Conservation (phyloP, 169 alveolate genomes). For the Fabrea salina region DNA sequence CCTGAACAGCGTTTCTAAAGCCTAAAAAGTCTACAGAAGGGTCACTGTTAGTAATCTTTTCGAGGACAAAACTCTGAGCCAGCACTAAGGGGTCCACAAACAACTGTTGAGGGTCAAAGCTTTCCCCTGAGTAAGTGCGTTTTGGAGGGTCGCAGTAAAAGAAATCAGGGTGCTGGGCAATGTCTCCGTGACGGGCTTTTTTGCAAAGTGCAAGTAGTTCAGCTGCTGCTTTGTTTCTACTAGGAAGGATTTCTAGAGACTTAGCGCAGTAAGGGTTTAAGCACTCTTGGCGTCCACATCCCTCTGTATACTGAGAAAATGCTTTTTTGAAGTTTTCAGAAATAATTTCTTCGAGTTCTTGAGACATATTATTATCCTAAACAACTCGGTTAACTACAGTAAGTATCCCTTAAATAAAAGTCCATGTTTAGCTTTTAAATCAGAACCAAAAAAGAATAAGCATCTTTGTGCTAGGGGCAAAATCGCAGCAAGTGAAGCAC, state of each 20-base stretch:
- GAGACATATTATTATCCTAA: too few species aligned
- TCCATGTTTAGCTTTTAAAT: too few species aligned
- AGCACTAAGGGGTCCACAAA: background rate
- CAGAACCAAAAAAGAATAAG: background rate
- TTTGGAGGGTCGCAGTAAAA: background rate
- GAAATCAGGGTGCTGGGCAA: background rate
- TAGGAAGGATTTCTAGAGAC: background rate
- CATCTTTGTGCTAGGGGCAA: constrained; percentile 38
- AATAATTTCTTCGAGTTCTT: background rate
- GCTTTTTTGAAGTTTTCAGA: background rate
- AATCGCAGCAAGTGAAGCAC: constrained; percentile 35
- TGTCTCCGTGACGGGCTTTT: background rate
- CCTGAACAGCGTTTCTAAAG: background rate
- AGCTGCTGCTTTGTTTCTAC: background rate
- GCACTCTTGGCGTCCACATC: constrained; percentile 12
- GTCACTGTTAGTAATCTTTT: background rate
- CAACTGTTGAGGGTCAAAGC: background rate
- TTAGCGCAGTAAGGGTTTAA: background rate
- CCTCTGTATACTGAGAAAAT: background rate
- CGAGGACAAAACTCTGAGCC: background rate
- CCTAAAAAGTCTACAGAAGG: background rate
- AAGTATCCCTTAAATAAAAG: too few species aligned
- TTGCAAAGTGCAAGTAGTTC: background rate
- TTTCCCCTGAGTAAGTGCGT: background rate
- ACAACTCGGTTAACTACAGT: too few species aligned